These are phyloP conservation scores for Chlamydomonas sp. DNA, from an alignment of 139 green algal species.

Conservation along the genomic window DNA sequence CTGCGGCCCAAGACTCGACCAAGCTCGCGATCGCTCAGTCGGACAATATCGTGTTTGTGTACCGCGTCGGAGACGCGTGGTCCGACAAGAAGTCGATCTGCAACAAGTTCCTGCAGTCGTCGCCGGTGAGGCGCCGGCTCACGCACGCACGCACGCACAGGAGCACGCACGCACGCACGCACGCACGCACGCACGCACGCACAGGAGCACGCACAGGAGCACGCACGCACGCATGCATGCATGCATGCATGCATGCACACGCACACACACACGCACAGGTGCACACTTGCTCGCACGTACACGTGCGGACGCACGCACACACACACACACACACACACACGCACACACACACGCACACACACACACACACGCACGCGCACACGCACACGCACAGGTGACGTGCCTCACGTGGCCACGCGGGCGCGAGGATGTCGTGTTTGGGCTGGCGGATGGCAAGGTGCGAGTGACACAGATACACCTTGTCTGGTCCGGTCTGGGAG, in stretches of 20 bases:
- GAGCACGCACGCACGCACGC: slow-evolving; percentile 14
- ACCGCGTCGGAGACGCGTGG: slow-evolving; percentile 62
- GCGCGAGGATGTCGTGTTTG: slow-evolving; percentile 65
- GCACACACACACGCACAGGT: too few relatives aligned
- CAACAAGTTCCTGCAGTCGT: slow-evolving; percentile 71
- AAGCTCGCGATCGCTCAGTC: slow-evolving; percentile 79
- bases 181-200: slow-evolving; percentile 15
- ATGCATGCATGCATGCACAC: too few relatives aligned
- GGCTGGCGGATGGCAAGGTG: slow-evolving; percentile 66
- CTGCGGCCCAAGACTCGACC: too few relatives aligned
- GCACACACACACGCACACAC: too few relatives aligned
- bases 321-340: too few relatives aligned
- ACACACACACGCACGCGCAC: too few relatives aligned
- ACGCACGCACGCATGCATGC: too few relatives aligned
- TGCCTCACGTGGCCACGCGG: slow-evolving; percentile 55
- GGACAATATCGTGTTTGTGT: slow-evolving; percentile 85
- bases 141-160: slow-evolving; percentile 17
- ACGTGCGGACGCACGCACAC: too few relatives aligned
- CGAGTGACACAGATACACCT: not conserved
- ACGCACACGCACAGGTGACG: too few relatives aligned
- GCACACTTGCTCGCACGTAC: too few relatives aligned
- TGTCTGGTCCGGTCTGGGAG: not conserved
- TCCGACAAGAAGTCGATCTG: slow-evolving; percentile 82
- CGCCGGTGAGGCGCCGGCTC: too few relatives aligned
- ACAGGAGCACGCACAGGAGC: too few relatives aligned